Evolutionary conservation across 441 rosid species (phyloP).

Genomic region (Hypseocharis bilobata): DNA sequence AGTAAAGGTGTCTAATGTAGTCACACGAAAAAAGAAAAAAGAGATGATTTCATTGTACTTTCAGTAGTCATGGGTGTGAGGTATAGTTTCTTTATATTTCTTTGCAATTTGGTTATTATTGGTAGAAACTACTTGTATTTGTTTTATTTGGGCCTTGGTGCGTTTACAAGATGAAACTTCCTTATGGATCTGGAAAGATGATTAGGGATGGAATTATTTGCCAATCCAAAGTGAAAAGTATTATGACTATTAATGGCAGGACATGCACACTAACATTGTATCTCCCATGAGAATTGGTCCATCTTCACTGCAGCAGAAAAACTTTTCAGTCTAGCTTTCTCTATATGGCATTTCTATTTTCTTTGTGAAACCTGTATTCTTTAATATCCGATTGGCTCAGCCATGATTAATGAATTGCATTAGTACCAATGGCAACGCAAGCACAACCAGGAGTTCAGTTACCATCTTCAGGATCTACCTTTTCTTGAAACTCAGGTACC

Average conservation of each 20-base stretch:
- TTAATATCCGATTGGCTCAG: no score
- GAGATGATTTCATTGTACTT: no score
- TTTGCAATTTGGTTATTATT: not conserved
- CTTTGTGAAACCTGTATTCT: no score
- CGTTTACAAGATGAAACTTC: not conserved
- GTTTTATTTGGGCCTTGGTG: not conserved
- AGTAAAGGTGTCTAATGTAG: not conserved
- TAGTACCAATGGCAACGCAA: no score
- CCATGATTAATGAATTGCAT: no score
- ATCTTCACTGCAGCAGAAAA: not conserved
- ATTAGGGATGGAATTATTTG: not conserved
- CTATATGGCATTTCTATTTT: no score
- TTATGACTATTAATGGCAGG: not conserved
- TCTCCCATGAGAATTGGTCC: not conserved
- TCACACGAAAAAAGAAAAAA: no score
- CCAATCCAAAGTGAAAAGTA: not conserved
- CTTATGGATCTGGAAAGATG: not conserved
- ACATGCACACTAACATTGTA: not conserved
- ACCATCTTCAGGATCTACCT: not conserved
- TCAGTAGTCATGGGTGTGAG: not conserved
- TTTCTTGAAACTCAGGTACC: not conserved
- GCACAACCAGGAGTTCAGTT: not conserved
- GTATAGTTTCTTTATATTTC: not conserved
- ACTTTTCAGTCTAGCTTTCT: not conserved
- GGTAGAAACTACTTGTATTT: not conserved